Percentiles rank a stretch among this genome's conserved stretches.
Evolutionary conservation across 495 filamentous ascomycete species (phyloP).

Genomic region (Aspergillus sclerotioniger): DNA sequence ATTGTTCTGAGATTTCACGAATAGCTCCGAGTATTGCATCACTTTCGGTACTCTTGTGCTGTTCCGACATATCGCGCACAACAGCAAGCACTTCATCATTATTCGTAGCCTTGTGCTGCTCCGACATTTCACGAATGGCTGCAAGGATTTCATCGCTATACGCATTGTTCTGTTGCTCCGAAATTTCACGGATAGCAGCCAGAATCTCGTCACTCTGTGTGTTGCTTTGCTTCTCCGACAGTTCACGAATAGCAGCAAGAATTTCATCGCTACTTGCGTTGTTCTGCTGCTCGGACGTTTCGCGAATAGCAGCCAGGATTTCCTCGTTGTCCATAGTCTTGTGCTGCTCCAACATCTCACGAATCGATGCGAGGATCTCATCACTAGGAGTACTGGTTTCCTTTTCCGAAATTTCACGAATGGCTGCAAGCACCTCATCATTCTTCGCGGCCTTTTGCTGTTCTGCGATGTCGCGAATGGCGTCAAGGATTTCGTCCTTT

Average conservation of each 20-base stretch:
- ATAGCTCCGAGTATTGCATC: not conserved
- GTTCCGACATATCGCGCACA: not conserved
- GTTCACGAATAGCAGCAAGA: not conserved
- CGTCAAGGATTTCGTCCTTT: slow-evolving; percentile 60
- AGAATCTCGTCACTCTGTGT: not conserved
- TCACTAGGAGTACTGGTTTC: not conserved
- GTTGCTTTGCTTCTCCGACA: not conserved
- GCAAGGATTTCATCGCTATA: not conserved
- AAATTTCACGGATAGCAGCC: not conserved
- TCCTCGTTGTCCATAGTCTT: not conserved
- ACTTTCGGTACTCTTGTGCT: not conserved
- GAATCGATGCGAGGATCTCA: not conserved
- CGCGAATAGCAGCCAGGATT: not conserved
- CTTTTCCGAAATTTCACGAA: not conserved
- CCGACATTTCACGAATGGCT: not conserved
- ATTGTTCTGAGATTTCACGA: slow-evolving; percentile 20
- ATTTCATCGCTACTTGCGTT: not conserved
- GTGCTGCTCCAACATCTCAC: not conserved
- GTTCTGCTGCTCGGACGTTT: not conserved
- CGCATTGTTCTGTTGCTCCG: not conserved
- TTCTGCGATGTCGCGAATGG: slow-evolving; percentile 53
- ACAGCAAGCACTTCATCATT: not conserved
- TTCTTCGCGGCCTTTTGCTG: slow-evolving; percentile 20
- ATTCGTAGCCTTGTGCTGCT: not conserved
- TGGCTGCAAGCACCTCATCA: slow-evolving; percentile 21